phyloP scores from a whole-genome alignment of 441 rosid species.

The Melastoma candidum region DNA sequence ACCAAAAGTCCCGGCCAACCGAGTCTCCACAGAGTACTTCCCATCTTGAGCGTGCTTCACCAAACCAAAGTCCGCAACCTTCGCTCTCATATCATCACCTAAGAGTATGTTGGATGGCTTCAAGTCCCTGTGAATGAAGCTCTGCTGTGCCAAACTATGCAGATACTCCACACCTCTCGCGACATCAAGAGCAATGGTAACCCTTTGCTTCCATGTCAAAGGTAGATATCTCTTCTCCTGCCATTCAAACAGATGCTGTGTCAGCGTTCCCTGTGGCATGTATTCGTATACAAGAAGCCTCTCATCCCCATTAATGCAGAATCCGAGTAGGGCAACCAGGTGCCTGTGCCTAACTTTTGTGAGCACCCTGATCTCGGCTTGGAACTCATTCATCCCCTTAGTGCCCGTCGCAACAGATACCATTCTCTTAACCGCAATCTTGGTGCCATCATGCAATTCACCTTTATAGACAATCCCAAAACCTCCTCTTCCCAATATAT shows the following conservation, averaged over 20 bases:
- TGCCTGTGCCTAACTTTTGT: conserved; percentile 87
- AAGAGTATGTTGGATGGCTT: conserved; percentile 87
- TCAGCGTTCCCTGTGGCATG: conserved; percentile 85
- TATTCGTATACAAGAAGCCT: conserved; percentile 82
- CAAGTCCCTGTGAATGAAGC: conserved; percentile 87
- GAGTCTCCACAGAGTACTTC: conserved; percentile 69
- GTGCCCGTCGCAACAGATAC: conserved; percentile 43
- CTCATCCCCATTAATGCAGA: conserved; percentile 73
- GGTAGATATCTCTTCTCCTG: conserved; percentile 34
- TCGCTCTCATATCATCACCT: conserved; percentile 92
- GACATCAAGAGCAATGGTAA: conserved; percentile 70
- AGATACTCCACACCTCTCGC: conserved; percentile 89
- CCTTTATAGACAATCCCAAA: conserved; percentile 89
- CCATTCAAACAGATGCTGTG: conserved; percentile 63
- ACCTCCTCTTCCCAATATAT: conserved; percentile 74
- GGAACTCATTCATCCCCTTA: conserved; percentile 75
- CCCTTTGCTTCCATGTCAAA: conserved; percentile 74
- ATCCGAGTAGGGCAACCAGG: conserved; percentile 76
- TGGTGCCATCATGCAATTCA: conserved; percentile 55
- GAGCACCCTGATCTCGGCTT: conserved; percentile 79
- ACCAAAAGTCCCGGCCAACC: conserved; percentile 88
- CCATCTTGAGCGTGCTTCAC: conserved; percentile 88
- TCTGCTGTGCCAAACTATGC: conserved; percentile 78
- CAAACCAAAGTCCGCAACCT: conserved; percentile 89
- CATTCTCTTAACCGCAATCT: conserved; percentile 89